These are phyloP conservation scores for Penstemon newberryi DNA, from an alignment of 257 asterid species.

Conservation along the genomic window DNA sequence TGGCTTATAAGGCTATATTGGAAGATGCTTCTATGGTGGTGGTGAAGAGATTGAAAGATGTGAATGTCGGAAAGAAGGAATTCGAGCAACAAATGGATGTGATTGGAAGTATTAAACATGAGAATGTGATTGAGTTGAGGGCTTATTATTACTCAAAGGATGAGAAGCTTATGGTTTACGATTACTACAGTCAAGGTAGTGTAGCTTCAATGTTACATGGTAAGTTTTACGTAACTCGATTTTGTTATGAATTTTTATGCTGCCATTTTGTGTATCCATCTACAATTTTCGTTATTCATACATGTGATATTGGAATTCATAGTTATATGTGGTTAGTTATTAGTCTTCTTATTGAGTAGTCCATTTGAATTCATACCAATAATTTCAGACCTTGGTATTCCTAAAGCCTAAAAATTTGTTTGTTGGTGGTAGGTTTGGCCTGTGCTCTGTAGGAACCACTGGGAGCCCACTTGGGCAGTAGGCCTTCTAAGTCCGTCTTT, in stretches of 20 bases:
- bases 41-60: slow-evolving; percentile 92
- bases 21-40: slow-evolving; percentile 86
- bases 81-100: slow-evolving; percentile 86
- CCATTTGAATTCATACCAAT: slow-evolving; percentile 10
- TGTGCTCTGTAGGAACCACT: slow-evolving; percentile 22
- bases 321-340: not conserved
- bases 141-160: slow-evolving; percentile 96
- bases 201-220: slow-evolving; percentile 84
- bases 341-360: not conserved
- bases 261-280: not conserved
- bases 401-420: slow-evolving; percentile 23
- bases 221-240: slow-evolving; percentile 25
- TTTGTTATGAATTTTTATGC: not conserved
- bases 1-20: slow-evolving; percentile 76
- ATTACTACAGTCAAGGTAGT: slow-evolving; percentile 72
- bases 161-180: slow-evolving; percentile 93
- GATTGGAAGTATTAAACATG: slow-evolving; percentile 78
- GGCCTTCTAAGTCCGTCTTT: slow-evolving; percentile 30
- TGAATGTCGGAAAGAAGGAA: slow-evolving; percentile 78
- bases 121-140: slow-evolving; percentile 79
- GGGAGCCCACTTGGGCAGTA: slow-evolving; percentile 34
- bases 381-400: slow-evolving; percentile 12
- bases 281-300: too few relatives aligned
- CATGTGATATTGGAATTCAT: not conserved
- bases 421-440: slow-evolving; percentile 19